Evolutionary conservation across 2,329 filamentous ascomycete species (phyloP), one percentile per base, ranked within the genome.

Genomic region (Ilyonectria destructans): DNA sequence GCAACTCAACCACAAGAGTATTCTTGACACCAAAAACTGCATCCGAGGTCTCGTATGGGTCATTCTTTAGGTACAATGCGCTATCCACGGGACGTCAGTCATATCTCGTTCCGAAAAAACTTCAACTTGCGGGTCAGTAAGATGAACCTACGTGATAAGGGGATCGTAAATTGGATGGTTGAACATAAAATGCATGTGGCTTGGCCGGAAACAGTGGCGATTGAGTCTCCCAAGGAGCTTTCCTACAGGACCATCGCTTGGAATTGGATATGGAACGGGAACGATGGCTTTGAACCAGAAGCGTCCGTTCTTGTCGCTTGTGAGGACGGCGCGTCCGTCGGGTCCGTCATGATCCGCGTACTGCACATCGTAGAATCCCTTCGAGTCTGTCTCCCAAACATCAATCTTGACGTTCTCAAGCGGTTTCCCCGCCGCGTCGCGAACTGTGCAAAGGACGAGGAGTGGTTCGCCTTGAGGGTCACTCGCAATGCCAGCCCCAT

Each of bases 161-260:
- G 49, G 49, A 19, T 52, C 49, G 23, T 52, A 52, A 13, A 29
- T 19, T 19, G 49, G 49, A 52, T 52, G 29, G 31, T 91, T 89
- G 82, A 97, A 95, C 92, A 97, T 96, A 77, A 96, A 96, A 80
- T 96, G 93, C 85, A 96, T 88, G 81, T 96, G 93, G 26, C 90
- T 89, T 2, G 93, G 93, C 60, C 93, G 83, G 84, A 90, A 95
- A 68, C 90, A 90, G 82, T 96, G 93, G 23, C 93, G 84, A 31
- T 87, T 86, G 75, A 96, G 79, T 77, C 83, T 80, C 78, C 84
- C 83, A 75, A 96, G 81, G 74, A 96, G 79, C 81, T 90, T 89
- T 0, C 93, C 94, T 1, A 97, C 94, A 0, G 94, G 94, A 13
- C 93, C 93, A 80, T 97, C 93, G 76, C 93, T 87, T 3, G 94